Conservation (phyloP, 768 basidiomycete species). For the Podaxis sp. region DNA sequence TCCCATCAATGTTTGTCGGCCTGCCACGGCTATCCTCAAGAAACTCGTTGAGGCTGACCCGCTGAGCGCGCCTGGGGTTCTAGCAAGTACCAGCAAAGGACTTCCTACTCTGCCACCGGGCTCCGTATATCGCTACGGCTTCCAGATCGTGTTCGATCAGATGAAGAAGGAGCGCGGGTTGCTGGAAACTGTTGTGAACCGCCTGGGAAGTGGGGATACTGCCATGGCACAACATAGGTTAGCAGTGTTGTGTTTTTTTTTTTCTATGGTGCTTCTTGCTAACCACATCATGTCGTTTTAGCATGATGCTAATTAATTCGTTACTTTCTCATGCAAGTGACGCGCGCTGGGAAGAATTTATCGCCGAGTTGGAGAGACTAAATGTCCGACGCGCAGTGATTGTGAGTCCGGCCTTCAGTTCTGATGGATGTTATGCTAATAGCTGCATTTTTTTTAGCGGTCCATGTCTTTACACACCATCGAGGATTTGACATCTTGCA, state of each 20-base stretch:
- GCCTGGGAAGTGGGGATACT: conserved; percentile 80
- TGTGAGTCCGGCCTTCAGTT: conserved; percentile 42
- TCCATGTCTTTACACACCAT: conserved; percentile 82
- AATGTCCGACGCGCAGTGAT: conserved; percentile 82
- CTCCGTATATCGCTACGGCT: conserved; percentile 85
- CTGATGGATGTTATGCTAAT: neutral
- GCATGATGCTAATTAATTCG: conserved; percentile 90
- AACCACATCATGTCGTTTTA: conserved; percentile 28
- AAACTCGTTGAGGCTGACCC: conserved; percentile 88
- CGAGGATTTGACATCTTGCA: conserved; percentile 80
- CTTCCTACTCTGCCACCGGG: conserved; percentile 56
- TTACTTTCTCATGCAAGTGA: conserved; percentile 80
- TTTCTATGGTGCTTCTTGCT: conserved; percentile 1
- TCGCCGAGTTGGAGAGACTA: conserved; percentile 68
- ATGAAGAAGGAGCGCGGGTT: conserved; percentile 72
- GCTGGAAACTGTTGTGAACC: conserved; percentile 79
- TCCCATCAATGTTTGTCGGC: conserved; percentile 87
- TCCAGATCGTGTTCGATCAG: conserved; percentile 77
- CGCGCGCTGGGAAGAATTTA: conserved; percentile 76
- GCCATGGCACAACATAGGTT: conserved; percentile 85
- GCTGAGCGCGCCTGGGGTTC: conserved; percentile 57
- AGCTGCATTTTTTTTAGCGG: conserved; percentile 42
- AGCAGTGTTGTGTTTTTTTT: conserved; percentile 8
- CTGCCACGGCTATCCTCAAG: conserved; percentile 87
- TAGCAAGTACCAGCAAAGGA: conserved; percentile 60